phyloP scores from a whole-genome alignment of 2,329 filamentous ascomycete species.

The Plectosphaerella sp. region DNA sequence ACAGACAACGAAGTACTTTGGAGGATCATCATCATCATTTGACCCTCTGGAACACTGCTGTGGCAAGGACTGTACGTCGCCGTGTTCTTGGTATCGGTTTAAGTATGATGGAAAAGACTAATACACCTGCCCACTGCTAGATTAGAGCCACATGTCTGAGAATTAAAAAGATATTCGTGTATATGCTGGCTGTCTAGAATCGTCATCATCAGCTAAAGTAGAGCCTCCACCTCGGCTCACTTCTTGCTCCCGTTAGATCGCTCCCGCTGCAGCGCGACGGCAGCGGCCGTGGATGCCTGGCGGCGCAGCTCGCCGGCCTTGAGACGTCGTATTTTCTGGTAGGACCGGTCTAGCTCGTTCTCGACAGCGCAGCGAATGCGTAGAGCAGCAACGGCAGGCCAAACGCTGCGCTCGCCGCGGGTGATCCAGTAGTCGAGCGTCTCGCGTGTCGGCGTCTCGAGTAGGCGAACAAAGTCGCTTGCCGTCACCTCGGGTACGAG shows the following conservation, averaged over 20 bases:
- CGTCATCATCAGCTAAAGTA: neutral
- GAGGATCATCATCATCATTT: too few relatives aligned
- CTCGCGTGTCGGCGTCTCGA: constrained; percentile 77
- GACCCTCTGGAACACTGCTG: too few relatives aligned
- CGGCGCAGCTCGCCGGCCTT: constrained; percentile 47
- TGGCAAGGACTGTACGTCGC: too few relatives aligned
- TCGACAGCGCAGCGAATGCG: constrained; percentile 81
- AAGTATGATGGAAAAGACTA: too few relatives aligned
- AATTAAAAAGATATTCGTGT: too few relatives aligned
- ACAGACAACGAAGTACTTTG: too few relatives aligned
- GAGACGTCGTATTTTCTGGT: constrained; percentile 69
- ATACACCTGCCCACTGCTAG: too few relatives aligned
- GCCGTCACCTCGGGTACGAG: constrained; percentile 75
- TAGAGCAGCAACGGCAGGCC: constrained; percentile 81
- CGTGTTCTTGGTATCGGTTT: too few relatives aligned
- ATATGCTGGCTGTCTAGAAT: neutral
- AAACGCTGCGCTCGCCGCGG: constrained; percentile 80
- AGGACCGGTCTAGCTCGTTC: constrained; percentile 80
- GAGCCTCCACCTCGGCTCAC: neutral
- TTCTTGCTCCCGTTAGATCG: neutral
- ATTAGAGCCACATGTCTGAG: too few relatives aligned
- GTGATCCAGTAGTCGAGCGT: constrained; percentile 81
- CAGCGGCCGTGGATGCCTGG: constrained; percentile 27
- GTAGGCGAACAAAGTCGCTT: constrained; percentile 68
- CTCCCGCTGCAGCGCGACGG: neutral